Conservation (phyloP, 176 grass and related monocot species). For the Avena sativa region DNA sequence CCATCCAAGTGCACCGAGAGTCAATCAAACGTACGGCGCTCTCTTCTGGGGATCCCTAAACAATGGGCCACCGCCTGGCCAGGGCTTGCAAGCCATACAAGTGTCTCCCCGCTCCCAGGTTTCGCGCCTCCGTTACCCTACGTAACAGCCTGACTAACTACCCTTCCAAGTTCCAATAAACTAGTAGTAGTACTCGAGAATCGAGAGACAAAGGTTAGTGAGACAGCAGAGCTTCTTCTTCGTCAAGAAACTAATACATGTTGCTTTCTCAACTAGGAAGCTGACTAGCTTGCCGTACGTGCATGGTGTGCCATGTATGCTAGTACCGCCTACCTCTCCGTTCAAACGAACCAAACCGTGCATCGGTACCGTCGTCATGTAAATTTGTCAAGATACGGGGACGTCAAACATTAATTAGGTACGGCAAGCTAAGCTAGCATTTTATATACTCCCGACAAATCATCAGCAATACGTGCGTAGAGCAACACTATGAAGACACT, state of each 20-base stretch:
- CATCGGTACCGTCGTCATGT: neutral
- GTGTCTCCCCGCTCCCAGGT: constrained; percentile 25
- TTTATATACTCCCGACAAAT: neutral
- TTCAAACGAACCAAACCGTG: too few species aligned
- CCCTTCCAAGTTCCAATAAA: too few species aligned
- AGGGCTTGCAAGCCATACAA: neutral
- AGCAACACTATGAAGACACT: neutral
- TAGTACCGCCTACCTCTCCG: too few species aligned
- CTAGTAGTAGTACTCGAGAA: too few species aligned
- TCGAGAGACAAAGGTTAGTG: too few species aligned
- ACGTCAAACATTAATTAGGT: neutral
- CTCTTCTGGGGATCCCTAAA: constrained; percentile 41
- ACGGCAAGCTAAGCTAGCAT: too few species aligned
- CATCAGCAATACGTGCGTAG: constrained; percentile 15
- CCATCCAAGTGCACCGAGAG: neutral
- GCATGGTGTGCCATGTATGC: too few species aligned
- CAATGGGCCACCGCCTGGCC: neutral
- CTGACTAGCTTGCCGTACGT: too few species aligned
- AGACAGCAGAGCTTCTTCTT: neutral
- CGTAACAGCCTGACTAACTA: too few species aligned
- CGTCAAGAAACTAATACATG: neutral
- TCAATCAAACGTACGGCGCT: constrained; percentile 1
- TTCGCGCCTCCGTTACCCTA: neutral
- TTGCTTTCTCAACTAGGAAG: neutral
- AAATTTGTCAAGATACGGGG: constrained; percentile 12